Percentiles rank a stretch among this genome's conserved stretches.
Conservation (phyloP, 2,329 filamentous ascomycete genomes). For the Xylaria sp. region DNA sequence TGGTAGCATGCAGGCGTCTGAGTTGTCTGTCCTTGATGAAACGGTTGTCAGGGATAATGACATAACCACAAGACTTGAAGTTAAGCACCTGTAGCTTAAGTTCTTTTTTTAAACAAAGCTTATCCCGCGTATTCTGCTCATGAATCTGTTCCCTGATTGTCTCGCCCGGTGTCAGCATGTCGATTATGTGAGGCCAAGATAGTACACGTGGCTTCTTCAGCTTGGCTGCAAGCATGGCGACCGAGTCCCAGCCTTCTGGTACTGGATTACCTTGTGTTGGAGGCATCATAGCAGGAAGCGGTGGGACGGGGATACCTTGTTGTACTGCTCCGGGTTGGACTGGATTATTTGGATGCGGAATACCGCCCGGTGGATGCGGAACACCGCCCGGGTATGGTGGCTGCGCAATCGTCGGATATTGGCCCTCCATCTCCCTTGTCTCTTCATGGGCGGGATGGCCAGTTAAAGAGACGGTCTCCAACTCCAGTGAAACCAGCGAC, state of each 20-base stretch:
- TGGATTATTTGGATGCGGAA: too few species aligned
- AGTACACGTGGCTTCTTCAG: slow-evolving; percentile 34
- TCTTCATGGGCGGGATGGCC: slow-evolving; percentile 40
- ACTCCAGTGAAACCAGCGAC: slow-evolving; percentile 54
- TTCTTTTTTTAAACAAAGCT: slow-evolving; percentile 7
- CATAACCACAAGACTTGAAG: slow-evolving; percentile 66
- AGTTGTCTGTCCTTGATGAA: slow-evolving; percentile 33
- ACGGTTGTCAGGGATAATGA: slow-evolving; percentile 41
- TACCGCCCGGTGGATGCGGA: too few species aligned
- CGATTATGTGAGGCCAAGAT: slow-evolving; percentile 47
- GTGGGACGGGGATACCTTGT: too few species aligned
- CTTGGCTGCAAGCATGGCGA: not conserved
- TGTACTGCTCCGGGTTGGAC: too few species aligned
- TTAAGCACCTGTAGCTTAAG: slow-evolving; percentile 44
- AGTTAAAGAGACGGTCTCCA: slow-evolving; percentile 68
- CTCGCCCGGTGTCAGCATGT: slow-evolving; percentile 44
- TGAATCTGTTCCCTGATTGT: slow-evolving; percentile 35
- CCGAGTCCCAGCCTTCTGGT: too few species aligned
- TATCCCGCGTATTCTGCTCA: not conserved
- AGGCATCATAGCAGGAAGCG: too few species aligned
- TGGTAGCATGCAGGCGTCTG: not conserved
- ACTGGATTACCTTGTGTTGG: too few species aligned
- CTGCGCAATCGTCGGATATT: too few species aligned
- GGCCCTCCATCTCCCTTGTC: not conserved
- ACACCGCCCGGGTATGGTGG: too few species aligned